These are phyloP conservation scores for Akanthomyces dipterigenus DNA, from an alignment of 2,329 filamentous ascomycete species.

Conservation along the genomic window DNA sequence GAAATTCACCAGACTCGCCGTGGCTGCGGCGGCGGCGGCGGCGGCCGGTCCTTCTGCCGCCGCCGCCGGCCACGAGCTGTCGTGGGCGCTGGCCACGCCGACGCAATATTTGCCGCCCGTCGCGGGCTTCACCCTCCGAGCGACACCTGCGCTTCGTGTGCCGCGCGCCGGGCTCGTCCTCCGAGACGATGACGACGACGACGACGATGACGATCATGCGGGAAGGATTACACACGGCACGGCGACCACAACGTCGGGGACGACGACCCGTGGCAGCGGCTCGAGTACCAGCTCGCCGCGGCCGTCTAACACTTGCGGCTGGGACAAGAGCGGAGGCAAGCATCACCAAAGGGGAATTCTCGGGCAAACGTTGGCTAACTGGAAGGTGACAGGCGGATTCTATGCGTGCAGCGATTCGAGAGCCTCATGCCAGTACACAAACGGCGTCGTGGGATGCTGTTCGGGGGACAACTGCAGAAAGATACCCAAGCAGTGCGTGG, in stretches of 20 bases:
- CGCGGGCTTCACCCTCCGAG: neutral
- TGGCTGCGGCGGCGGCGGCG: neutral
- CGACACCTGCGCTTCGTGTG: neutral
- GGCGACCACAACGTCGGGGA: neutral
- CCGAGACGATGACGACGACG: neutral
- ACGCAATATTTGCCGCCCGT: neutral
- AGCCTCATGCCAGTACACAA: neutral
- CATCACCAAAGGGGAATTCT: too few species aligned
- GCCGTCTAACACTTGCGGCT: constrained; percentile 2
- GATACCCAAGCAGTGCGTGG: neutral
- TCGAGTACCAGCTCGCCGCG: neutral
- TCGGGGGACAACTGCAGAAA: neutral
- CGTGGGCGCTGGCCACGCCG: neutral
- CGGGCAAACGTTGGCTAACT: neutral
- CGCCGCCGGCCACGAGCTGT: neutral
- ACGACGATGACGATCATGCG: neutral
- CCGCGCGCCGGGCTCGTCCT: neutral
- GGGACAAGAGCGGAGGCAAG: constrained; percentile 2
- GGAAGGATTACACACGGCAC: neutral
- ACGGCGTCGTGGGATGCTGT: constrained; percentile 1
- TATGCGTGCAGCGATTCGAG: neutral
- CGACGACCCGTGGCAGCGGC: neutral
- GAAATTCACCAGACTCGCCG: neutral
- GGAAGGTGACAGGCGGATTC: neutral
- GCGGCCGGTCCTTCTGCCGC: neutral